Base-by-base conservation (phyloP, 352 stramenopile species). In the Phytophthora vignae region DNA sequence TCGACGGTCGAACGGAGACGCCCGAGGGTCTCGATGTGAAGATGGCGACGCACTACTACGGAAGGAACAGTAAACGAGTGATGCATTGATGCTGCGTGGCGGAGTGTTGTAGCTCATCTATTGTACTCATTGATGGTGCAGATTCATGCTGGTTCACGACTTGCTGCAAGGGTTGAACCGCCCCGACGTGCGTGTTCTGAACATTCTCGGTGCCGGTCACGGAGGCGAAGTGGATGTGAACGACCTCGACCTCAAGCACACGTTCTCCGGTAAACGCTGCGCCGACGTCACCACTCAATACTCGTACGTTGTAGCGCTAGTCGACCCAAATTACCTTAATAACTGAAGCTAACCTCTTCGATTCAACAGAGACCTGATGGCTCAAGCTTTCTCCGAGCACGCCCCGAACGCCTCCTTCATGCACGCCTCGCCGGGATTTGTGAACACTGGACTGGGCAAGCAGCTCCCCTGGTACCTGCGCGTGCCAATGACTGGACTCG, bases 31-130 rank as follows among this genome's bases (percentile, higher is more conserved):
- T 78, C 0, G 71, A 74, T 29, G 44, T 69, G 5, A 64, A 71
- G 60, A 70, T 74, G 65, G 65, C 48, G 14, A 77, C 66, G 8
- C 71, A 77, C 33, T 77, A 74, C 42, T 77, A 77, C 12, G 65
- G 71, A 5, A 38, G 55, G 59, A 4, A 29, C 25, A 29, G 25
- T 77, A 44, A 12, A 42, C 14, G n/a, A 25, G n/a, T 4, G 14
- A 8, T 19, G 27, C n/a, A 11, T 17, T 36, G 27, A 5, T 31
- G 7, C 22, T 36, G 53, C 11, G 14, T 11, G 19, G 9, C 9
- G 21, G 11, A 25, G 14, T 38, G 27, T 7, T 38, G 42, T 33
- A 6, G 21, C 3, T 59, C 11, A n/a, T 12, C n/a, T 44, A 33
- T 19, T 25, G 31, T 33, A 10, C 3, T 46, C 12, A 0, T 17